Conservation (phyloP, 441 rosid genomes). For the Gossypium laxum region DNA sequence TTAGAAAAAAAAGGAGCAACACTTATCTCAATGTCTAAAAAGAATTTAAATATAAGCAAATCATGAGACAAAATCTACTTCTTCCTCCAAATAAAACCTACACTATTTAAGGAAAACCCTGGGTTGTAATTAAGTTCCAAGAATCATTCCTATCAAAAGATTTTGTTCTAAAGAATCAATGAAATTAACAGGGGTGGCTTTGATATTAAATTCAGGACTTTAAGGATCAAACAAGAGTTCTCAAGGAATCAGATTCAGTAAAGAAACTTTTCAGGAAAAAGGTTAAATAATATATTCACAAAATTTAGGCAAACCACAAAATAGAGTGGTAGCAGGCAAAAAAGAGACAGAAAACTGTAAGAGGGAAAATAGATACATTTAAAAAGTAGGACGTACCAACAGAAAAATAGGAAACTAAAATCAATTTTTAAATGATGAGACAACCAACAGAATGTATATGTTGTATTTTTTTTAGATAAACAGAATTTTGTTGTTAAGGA, state of each 20-base stretch:
- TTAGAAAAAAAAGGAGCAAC: background rate
- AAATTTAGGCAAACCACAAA: background rate
- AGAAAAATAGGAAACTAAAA: background rate
- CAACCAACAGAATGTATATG: background rate
- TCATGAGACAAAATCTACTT: background rate
- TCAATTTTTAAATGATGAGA: background rate
- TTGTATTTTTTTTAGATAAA: background rate
- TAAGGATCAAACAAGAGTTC: background rate
- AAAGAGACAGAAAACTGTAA: background rate
- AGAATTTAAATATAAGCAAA: background rate
- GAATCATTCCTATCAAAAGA: background rate
- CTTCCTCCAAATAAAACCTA: background rate
- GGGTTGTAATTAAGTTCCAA: background rate
- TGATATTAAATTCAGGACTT: background rate
- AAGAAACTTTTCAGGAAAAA: background rate
- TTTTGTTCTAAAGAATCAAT: background rate
- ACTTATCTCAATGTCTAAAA: background rate
- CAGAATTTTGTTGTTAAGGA: background rate
- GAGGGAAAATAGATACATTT: background rate
- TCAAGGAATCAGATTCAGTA: background rate
- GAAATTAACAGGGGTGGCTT: background rate
- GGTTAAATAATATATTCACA: background rate
- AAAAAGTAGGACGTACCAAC: background rate
- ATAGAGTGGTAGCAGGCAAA: background rate
- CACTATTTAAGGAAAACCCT: background rate